A percentile compares a stretch with the other conserved stretches of the same genome.
phyloP scores from a whole-genome alignment of 495 filamentous ascomycete species.

The Lentithecium fluviatile region DNA sequence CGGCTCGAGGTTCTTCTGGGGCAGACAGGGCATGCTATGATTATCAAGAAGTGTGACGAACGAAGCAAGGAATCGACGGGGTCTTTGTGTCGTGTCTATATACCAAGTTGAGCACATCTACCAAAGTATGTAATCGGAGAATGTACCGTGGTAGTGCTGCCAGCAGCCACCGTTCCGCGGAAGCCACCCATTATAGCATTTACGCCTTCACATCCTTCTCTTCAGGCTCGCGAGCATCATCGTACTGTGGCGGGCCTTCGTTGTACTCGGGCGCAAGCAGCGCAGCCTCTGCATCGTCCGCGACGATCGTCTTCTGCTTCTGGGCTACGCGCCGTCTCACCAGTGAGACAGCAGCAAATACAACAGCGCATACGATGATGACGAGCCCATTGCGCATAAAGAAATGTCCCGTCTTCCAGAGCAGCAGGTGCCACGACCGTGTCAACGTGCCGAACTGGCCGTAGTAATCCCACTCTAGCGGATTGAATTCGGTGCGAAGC shows the following conservation, averaged over 20 bases:
- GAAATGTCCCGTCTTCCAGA: slow-evolving; percentile 4
- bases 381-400: background rate
- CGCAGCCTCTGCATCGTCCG: slow-evolving; percentile 23
- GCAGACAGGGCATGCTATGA: no score
- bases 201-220: slow-evolving; percentile 5
- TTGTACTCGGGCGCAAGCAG: slow-evolving; percentile 11
- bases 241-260: slow-evolving; percentile 10
- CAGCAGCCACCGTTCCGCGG: no score
- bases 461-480: slow-evolving; percentile 31
- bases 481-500: slow-evolving; percentile 11
- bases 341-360: no score
- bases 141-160: no score
- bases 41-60: no score
- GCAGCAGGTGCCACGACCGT: slow-evolving; percentile 1
- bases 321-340: no score
- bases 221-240: background rate
- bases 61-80: no score
- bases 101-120: no score
- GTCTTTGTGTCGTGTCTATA: no score
- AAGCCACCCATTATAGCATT: background rate
- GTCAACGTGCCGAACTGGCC: slow-evolving; percentile 18
- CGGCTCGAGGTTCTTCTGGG: no score
- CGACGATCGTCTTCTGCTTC: background rate
- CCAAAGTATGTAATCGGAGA: no score
- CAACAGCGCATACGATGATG: slow-evolving; percentile 6